Conservation (phyloP, 306 rosid genomes). For the Cicer pinnatifidum region DNA sequence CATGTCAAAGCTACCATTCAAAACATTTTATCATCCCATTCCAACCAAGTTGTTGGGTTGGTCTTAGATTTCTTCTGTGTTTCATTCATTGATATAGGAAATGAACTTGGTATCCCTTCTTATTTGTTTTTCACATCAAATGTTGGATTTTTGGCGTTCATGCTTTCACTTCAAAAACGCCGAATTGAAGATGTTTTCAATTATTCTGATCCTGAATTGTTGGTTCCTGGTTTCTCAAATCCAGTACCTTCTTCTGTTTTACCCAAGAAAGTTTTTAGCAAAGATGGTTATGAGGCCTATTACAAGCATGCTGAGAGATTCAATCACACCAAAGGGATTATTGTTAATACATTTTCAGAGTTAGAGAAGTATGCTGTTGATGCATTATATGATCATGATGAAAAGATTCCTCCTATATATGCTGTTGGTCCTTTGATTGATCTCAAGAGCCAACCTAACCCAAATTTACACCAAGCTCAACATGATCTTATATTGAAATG, state of each 20-base stretch:
- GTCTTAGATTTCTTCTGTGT: constrained; percentile 64
- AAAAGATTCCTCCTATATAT: constrained; percentile 55
- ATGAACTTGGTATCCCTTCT: constrained; percentile 55
- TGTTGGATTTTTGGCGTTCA: constrained; percentile 47
- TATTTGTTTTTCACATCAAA: constrained; percentile 53
- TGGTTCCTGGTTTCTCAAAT: constrained; percentile 52
- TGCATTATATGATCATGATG: constrained; percentile 42
- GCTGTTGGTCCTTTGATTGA: constrained; percentile 65
- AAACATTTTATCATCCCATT: constrained; percentile 38
- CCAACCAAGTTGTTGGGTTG: constrained; percentile 46
- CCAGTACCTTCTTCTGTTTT: constrained; percentile 50
- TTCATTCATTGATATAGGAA: constrained; percentile 57
- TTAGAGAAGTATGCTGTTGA: constrained; percentile 50
- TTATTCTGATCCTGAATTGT: constrained; percentile 48
- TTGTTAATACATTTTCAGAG: constrained; percentile 58
- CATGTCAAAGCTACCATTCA: constrained; percentile 44
- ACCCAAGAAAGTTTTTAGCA: constrained; percentile 43
- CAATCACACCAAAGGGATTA: constrained; percentile 58
- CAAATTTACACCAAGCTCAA: constrained; percentile 46
- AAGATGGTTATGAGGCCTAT: constrained; percentile 53
- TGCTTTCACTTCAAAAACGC: constrained; percentile 47
- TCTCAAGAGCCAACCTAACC: constrained; percentile 37
- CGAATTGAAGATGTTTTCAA: constrained; percentile 40
- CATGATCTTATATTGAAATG: constrained; percentile 56
- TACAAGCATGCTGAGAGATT: constrained; percentile 53